phyloP scores from a whole-genome alignment of 2,329 filamentous ascomycete species.

The Colletotrichum sojae region DNA sequence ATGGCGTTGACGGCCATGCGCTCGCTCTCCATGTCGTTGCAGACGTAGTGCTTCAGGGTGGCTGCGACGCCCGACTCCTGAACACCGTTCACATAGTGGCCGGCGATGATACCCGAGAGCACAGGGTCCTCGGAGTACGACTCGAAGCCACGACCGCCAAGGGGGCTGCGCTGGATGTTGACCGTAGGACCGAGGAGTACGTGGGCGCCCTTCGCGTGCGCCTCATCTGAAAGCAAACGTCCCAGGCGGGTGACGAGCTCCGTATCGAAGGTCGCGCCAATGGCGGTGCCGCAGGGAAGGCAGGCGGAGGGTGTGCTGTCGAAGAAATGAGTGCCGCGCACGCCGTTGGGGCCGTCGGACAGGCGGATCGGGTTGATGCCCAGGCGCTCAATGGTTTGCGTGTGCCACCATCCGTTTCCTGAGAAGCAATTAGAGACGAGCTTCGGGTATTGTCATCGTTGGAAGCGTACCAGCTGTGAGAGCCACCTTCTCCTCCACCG shows the following conservation, averaged over 20 bases:
- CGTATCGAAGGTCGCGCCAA: constrained; percentile 71
- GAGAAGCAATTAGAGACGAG: background rate
- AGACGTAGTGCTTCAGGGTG: constrained; percentile 73
- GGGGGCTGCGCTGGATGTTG: constrained; percentile 71
- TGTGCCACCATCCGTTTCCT: constrained; percentile 44
- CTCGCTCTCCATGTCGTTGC: constrained; percentile 73
- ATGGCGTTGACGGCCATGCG: constrained; percentile 69
- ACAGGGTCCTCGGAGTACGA: constrained; percentile 72
- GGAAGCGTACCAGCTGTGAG: constrained; percentile 38
- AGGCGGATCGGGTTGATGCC: constrained; percentile 37
- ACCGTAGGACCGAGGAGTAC: constrained; percentile 73
- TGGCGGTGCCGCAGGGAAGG: constrained; percentile 70
- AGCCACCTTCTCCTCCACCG: constrained; percentile 40
- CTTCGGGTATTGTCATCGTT: fast-evolving
- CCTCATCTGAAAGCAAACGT: constrained; percentile 65
- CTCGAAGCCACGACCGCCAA: constrained; percentile 73
- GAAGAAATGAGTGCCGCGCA: constrained; percentile 78
- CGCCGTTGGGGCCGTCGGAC: constrained; percentile 49
- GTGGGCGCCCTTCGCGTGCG: constrained; percentile 70
- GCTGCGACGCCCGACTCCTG: constrained; percentile 69
- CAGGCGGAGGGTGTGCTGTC: constrained; percentile 72
- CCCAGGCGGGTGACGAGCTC: constrained; percentile 66
- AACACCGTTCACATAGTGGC: constrained; percentile 67
- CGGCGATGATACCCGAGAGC: constrained; percentile 68
- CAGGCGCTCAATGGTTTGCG: constrained; percentile 37